Base-by-base conservation (phyloP, 192 early-diverging fungal species). In the Endogone sp. region DNA sequence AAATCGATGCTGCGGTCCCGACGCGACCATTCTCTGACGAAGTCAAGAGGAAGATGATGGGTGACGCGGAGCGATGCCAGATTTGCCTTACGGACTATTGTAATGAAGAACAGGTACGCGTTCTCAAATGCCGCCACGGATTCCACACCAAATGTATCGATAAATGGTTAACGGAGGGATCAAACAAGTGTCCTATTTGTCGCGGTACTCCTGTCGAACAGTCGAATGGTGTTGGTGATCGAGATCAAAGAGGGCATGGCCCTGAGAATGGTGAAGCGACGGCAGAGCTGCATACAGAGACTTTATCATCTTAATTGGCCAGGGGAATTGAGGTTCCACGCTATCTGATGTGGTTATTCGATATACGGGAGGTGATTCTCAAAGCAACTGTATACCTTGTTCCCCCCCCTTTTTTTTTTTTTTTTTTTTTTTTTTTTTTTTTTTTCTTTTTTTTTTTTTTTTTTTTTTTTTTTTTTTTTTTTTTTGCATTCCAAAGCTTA, bases 161-260 rank as follows among this genome's bases (percentile, higher is more conserved):
- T 63, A 72, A 69, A 10, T 86, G 85, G 85, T 65, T 86, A 20
- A 67, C 81, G 2, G 74, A 84, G 71, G 72, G 76, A 32, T 75
- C 73, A n/a, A 77, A 82, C 57, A 71, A 77, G 24, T 86, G 85
- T 65, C 85, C 85, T 9, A 84, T 86, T 22, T 86, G 85, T 72
- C 70, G 84, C 57, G 74, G 80, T 22, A 76, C 79, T 21, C 80
- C 82, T 23, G 82, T 85, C 60, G 27, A 60, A 1, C 6, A 21
- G 21, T 23, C 22, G 10, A 28, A 60, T 10, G 27, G 27, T 23
- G 24, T 21, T 6, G 59, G 9, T 10, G 59, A 56, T 11, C 55
- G 55, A 56, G 55, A 56, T n/a, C 11, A 60, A 60, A 60, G 59
- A 23, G 22, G 24, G 27, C 24, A 60, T 1, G 59, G 22, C 21